Evolutionary conservation across 345 rosid genomes (phyloP).

Genomic region (Hypericum perforatum): DNA sequence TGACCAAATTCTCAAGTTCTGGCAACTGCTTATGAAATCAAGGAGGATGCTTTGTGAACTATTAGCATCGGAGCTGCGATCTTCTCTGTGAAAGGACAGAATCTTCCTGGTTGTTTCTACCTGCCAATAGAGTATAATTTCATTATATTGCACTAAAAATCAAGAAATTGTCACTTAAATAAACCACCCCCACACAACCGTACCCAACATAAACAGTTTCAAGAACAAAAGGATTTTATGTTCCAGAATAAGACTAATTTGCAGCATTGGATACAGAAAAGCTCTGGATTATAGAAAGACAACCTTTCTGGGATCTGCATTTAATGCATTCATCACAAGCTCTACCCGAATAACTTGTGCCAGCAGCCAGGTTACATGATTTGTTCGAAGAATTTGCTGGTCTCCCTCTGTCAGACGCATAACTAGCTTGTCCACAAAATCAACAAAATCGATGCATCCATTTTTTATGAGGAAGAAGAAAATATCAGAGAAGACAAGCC

Average conservation of each 20-base stretch:
- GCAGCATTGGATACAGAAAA: too few relatives aligned
- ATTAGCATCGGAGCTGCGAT: conserved; percentile 78
- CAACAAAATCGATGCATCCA: conserved; percentile 91
- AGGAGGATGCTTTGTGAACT: conserved; percentile 89
- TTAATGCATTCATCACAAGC: conserved; percentile 72
- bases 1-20: conserved; percentile 89
- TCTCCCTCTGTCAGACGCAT: conserved; percentile 55
- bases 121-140: conserved; percentile 36
- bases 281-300: conserved; percentile 6
- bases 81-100: conserved; percentile 90
- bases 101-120: conserved; percentile 87
- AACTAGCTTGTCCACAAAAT: conserved; percentile 92
- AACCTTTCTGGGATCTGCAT: conserved; percentile 79
- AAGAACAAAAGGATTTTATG: too few relatives aligned
- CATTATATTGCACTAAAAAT: conserved; percentile 11
- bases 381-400: conserved; percentile 76
- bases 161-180: conserved; percentile 7
- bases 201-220: too few relatives aligned
- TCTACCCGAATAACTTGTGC: conserved; percentile 81
- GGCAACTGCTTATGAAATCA: conserved; percentile 96
- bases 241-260: too few relatives aligned
- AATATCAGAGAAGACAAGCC: conserved; percentile 95
- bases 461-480: conserved; percentile 81
- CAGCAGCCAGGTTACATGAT: conserved; percentile 97
- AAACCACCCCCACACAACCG: too few relatives aligned